These are phyloP conservation scores for Tritrichomonas musculus DNA, from an alignment of 208 protist genomes.

Conservation along the genomic window DNA sequence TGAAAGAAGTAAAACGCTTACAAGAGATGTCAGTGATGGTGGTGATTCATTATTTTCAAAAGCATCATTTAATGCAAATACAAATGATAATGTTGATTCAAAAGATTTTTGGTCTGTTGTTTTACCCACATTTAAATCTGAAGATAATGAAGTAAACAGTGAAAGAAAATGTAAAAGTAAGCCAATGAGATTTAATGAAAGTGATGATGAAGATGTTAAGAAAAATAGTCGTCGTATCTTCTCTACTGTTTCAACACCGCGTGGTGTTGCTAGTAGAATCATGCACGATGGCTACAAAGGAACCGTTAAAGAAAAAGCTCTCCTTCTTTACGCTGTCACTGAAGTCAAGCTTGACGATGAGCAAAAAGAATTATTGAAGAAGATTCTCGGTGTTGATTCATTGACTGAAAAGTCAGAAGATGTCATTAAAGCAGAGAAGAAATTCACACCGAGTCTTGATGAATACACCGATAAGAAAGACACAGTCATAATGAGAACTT, in stretches of 20 bases:
- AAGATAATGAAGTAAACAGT: neutral
- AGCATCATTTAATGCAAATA: neutral
- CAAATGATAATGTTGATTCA: neutral
- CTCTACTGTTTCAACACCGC: neutral
- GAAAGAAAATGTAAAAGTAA: neutral
- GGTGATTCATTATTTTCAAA: neutral
- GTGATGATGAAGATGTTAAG: neutral
- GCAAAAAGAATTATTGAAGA: neutral
- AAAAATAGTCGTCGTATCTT: neutral
- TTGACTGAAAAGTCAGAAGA: neutral
- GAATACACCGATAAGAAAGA: neutral
- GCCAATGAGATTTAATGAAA: neutral
- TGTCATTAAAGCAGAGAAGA: neutral
- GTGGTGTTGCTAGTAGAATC: neutral
- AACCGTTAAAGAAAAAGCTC: neutral
- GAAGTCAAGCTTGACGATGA: neutral
- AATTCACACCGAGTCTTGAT: neutral
- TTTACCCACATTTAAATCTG: neutral
- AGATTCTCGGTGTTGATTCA: neutral
- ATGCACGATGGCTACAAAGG: neutral
- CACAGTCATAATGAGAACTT: neutral
- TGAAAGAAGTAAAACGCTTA: neutral
- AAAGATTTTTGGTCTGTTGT: constrained; percentile 22
- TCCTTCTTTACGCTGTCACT: neutral
- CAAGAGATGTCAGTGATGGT: neutral